Evolutionary conservation across 129 eudicot species (phyloP), one percentile per base, ranked within the genome.

Genomic region (Saposhnikovia divaricata): DNA sequence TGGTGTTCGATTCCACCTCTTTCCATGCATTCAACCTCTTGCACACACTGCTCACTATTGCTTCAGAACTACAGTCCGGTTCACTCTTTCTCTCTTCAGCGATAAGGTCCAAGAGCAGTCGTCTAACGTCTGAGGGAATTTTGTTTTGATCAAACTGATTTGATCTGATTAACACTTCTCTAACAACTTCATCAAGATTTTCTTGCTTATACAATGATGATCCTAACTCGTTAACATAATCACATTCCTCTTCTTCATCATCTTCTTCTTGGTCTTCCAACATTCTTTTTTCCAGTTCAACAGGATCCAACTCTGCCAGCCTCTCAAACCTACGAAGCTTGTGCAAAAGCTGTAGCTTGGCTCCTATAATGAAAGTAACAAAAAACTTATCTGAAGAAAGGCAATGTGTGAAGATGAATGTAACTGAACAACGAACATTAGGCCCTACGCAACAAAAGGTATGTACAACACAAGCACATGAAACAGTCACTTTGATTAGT

Each of bases 241-340:
- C 79, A 4, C 18, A 40, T 40, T 75, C 79, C 44, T 80, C 79
- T n/a, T 31, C 37, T 2, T 34, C 37, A 1, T 80, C 92, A 42
- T 85, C 87, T 0, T 80, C 78, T 15, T 88, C 88, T 37, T 84
- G 71, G 65, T 86, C 88, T 80, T 92, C 96, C 18, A 85, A 51
- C 86, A 96, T 78, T 83, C 87, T 86, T 25, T 87, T 90, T 83
- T 96, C 99, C 47, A 96, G 99, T 77, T 96, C 97, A 63, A 92
- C 72, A 1, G 95, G 92, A 66, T 96, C 97, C 86, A 96, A 74
- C 76, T 92, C 97, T 0, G 97, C 99, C 15, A 96, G 88, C 66
- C 87, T 87, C 83, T 96, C 98, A 37, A 96, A 96, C 42, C 98
- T 83, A 48, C 85, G 86, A 71, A 96, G 98, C 88, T 89, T 96